These are phyloP conservation scores for Coleophoma crateriformis DNA, from an alignment of 2,329 filamentous ascomycete genomes.

Conservation along the genomic window DNA sequence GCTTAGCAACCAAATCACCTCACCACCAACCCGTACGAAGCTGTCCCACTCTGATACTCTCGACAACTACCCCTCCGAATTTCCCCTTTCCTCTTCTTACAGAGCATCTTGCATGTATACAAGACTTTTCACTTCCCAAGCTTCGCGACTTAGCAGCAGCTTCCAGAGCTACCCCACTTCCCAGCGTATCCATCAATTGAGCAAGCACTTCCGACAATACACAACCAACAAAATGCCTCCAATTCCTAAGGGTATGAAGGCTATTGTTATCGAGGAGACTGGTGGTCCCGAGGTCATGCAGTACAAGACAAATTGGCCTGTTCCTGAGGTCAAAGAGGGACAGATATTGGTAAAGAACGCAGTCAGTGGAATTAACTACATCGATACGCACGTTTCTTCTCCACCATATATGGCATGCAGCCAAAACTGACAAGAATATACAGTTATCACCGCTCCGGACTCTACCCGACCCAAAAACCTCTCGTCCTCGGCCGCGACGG, in stretches of 20 bases:
- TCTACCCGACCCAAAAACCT: slow-evolving; percentile 70
- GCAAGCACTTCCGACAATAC: too few relatives aligned
- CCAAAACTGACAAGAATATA: neutral
- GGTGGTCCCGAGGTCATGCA: slow-evolving; percentile 69
- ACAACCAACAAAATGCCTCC: neutral
- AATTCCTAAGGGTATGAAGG: slow-evolving; percentile 42
- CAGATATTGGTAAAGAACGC: slow-evolving; percentile 78
- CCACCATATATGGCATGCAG: neutral
- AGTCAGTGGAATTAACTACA: slow-evolving; percentile 78
- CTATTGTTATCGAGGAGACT: slow-evolving; percentile 64
- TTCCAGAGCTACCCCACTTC: too few relatives aligned
- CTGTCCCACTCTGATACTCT: too few relatives aligned
- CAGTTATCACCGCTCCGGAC: slow-evolving; percentile 78
- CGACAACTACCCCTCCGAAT: too few relatives aligned
- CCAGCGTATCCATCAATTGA: too few relatives aligned
- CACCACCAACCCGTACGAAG: too few relatives aligned
- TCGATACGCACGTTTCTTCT: slow-evolving; percentile 58
- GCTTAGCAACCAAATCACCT: too few relatives aligned
- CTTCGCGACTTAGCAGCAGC: too few relatives aligned
- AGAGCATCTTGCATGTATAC: too few relatives aligned
- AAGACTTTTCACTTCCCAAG: too few relatives aligned
- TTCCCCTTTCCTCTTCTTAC: too few relatives aligned
- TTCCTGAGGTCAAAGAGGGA: slow-evolving; percentile 62
- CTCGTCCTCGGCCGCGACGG: slow-evolving; percentile 77
- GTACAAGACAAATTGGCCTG: slow-evolving; percentile 63